Conservation (phyloP, 2,329 filamentous ascomycete species). For the Aspergillus uvarum region DNA sequence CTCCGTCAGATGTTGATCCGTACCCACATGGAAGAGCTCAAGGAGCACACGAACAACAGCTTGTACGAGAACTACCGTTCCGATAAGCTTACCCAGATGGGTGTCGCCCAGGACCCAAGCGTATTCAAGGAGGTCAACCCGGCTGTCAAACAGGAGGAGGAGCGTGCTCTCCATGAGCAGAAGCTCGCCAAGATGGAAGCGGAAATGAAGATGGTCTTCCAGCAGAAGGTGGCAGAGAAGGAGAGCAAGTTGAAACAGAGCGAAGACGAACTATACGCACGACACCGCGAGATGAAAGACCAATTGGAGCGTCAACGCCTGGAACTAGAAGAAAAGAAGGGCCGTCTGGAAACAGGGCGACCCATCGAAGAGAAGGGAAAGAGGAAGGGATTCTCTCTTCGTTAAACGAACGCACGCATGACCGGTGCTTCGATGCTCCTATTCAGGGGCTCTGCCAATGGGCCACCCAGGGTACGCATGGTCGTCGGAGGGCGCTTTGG, state of each 20-base stretch:
- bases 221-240: constrained; percentile 99
- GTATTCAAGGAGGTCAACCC: constrained; percentile 99
- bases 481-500: constrained; percentile 21
- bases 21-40: constrained; percentile 99
- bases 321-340: constrained; percentile 98
- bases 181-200: constrained; percentile 99
- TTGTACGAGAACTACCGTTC: constrained; percentile 99
- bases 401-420: constrained; percentile 56
- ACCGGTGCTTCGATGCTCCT: constrained; percentile 15
- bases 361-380: constrained; percentile 97
- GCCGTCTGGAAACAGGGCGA: constrained; percentile 87
- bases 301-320: constrained; percentile 91
- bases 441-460: constrained; percentile 16
- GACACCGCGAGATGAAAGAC: constrained; percentile 99
- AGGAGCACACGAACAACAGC: constrained; percentile 99
- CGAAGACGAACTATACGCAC: constrained; percentile 96
- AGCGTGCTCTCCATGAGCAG: constrained; percentile 96
- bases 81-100: constrained; percentile 98
- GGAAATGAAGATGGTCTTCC: constrained; percentile 99
- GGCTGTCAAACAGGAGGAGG: constrained; percentile 99
- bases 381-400: constrained; percentile 98
- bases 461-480: constrained; percentile 22
- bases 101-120: constrained; percentile 95
- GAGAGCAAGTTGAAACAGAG: constrained; percentile 99
- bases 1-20: constrained; percentile 99